Evolutionary conservation across 805 yeast genomes (phyloP), one percentile per base, ranked within the genome.

Genomic region (Starmerella apis): DNA sequence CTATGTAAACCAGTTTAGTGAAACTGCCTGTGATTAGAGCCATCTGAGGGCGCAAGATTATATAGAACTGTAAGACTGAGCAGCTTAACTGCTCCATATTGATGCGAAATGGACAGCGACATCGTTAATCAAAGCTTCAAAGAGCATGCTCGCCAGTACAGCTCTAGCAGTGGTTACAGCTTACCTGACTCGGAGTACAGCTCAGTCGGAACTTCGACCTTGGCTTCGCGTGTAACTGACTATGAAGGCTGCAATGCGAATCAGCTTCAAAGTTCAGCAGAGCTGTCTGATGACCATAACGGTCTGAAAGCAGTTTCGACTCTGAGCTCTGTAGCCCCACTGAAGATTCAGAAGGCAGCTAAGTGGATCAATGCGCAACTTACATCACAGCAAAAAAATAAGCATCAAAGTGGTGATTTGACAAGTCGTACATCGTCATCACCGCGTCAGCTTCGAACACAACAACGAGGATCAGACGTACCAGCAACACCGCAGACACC

Each of bases 61-160:
- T 37, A 22, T 20, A 22, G 25, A 20, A 18, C 22, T 16, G 37
- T 5, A 13, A 33, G 37, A 33, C 37, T 6, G 16, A 7, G 37
- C 35, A 13, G 35, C 35, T 14, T 8, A 31, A 31, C n/a, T 31
- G 11, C n/a, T 14, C 19, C 9, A 6, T n/a, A 16, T 22, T 33
- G 37, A 10, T 18, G 37, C 22, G 22, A 33, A 33, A 36, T 36
- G 39, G 25, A 36, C 39, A 13, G 19, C 25, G 7, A 25, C 4
- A n/a, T 13, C 13, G 13, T 16, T 19, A 5, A 19, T 25, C 19
- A 22, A 22, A 25, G 14, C 19, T 36, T 36, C 25, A 38, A 38
- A 13, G 43, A 38, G 43, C 43, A 38, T 20, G 30, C 7, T 3
- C 43, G 43, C 18, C 43, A 38, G 43, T 19, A 38, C 28, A 38